phyloP scores from a whole-genome alignment of 176 grass and related monocot species.

The Ensete glaucum region DNA sequence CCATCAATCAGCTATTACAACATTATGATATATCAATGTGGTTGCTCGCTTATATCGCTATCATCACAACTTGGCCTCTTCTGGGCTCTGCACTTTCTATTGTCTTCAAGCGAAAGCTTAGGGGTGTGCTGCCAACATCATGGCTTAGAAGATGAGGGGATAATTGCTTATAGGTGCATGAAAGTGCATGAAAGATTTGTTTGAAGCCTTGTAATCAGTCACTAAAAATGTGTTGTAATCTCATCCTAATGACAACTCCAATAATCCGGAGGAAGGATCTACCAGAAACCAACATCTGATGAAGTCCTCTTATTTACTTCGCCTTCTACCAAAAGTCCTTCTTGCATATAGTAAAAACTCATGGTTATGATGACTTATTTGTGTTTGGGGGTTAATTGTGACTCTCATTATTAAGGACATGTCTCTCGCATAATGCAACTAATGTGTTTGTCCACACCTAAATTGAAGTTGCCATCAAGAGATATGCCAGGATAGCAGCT shows the following conservation, averaged over 20 bases:
- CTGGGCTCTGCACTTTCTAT: constrained; percentile 60
- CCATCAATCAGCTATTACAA: constrained; percentile 42
- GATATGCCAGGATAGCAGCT: too few relatives aligned
- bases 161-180: neutral
- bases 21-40: constrained; percentile 60
- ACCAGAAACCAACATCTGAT: neutral
- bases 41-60: constrained; percentile 76
- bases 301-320: neutral
- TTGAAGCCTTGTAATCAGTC: neutral
- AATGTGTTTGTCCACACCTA: too few relatives aligned
- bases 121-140: constrained; percentile 16
- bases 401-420: too few relatives aligned
- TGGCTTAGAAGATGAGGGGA: constrained; percentile 14
- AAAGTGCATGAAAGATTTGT: neutral
- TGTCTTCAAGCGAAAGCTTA: constrained; percentile 53
- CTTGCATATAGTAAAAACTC: too few relatives aligned
- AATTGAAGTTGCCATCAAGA: too few relatives aligned
- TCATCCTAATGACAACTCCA: neutral
- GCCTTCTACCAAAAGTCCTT: too few relatives aligned
- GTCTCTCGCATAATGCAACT: too few relatives aligned
- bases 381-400: too few relatives aligned
- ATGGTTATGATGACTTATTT: too few relatives aligned
- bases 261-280: neutral
- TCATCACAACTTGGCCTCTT: constrained; percentile 74
- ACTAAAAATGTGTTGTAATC: neutral